Evolutionary conservation across 441 rosid genomes (phyloP).

Genomic region (Croton setiger): DNA sequence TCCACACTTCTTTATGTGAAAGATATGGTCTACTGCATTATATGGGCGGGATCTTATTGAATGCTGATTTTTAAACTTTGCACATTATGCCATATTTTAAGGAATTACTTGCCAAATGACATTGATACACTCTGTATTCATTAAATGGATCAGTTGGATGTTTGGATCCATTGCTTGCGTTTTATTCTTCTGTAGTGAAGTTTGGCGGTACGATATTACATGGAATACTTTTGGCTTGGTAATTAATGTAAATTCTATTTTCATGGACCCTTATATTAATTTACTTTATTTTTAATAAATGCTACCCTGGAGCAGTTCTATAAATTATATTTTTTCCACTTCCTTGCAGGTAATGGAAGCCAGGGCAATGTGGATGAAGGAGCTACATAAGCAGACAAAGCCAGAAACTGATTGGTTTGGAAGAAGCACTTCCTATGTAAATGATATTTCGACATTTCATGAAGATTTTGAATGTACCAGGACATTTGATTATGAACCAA

Average conservation of each 20-base stretch:
- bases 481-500: slow-evolving; percentile 46
- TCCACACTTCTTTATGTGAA: neutral
- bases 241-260: neutral
- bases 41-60: neutral
- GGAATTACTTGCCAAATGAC: neutral
- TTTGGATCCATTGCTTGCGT: too few relatives aligned
- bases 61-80: neutral
- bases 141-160: slow-evolving; percentile 4
- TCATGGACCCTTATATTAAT: neutral
- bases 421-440: slow-evolving; percentile 17
- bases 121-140: neutral
- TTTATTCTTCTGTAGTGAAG: neutral
- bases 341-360: slow-evolving; percentile 69
- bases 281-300: too few relatives aligned
- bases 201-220: neutral
- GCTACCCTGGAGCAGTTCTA: too few relatives aligned
- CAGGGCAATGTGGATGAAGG: slow-evolving; percentile 64
- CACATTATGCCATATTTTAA: neutral
- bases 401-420: slow-evolving; percentile 44
- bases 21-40: neutral
- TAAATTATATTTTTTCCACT: neutral
- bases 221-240: neutral
- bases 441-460: slow-evolving; percentile 14
- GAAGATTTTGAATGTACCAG: slow-evolving; percentile 35
- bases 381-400: slow-evolving; percentile 60